These are phyloP conservation scores for Apiotrichum veenhuisii DNA, from an alignment of 1,284 basidiomycete species.

Conservation along the genomic window DNA sequence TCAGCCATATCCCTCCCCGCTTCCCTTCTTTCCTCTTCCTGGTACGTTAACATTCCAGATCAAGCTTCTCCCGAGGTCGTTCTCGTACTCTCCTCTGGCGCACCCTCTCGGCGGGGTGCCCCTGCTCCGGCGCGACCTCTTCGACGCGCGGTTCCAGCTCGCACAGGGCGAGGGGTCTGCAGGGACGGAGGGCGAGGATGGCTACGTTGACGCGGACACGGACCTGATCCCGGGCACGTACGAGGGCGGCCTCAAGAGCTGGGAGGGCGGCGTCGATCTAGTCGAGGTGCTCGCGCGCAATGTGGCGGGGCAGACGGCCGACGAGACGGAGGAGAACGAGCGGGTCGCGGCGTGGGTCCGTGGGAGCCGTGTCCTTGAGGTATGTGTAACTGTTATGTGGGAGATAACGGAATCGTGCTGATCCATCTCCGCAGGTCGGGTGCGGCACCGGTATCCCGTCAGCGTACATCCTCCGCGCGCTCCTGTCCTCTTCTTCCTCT, in stretches of 20 bases:
- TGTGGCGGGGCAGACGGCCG: slow-evolving; percentile 35
- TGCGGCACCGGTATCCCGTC: slow-evolving; percentile 89
- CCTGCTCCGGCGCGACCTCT: slow-evolving; percentile 72
- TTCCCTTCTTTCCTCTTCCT: too few relatives aligned
- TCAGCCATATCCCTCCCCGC: too few relatives aligned
- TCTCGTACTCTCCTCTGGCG: slow-evolving; percentile 42
- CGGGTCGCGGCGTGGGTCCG: slow-evolving; percentile 30
- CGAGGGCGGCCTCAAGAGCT: slow-evolving; percentile 95
- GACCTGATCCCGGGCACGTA: slow-evolving; percentile 90
- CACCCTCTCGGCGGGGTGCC: slow-evolving; percentile 24
- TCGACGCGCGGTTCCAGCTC: slow-evolving; percentile 89
- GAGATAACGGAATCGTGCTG: not conserved
- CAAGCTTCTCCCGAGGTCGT: slow-evolving; percentile 38
- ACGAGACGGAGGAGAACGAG: slow-evolving; percentile 5
- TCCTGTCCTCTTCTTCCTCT: slow-evolving; percentile 52
- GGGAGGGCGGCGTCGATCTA: slow-evolving; percentile 92
- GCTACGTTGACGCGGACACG: slow-evolving; percentile 72
- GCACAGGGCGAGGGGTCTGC: slow-evolving; percentile 44
- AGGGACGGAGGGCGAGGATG: slow-evolving; percentile 8
- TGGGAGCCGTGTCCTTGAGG: slow-evolving; percentile 64
- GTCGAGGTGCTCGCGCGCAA: slow-evolving; percentile 51
- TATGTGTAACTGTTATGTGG: slow-evolving; percentile 40
- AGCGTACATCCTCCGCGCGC: slow-evolving; percentile 62
- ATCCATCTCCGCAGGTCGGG: slow-evolving; percentile 68
- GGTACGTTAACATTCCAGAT: slow-evolving; percentile 30